These are phyloP conservation scores for Globisporangium iwayamae DNA, from an alignment of 352 stramenopile species.

Conservation along the genomic window DNA sequence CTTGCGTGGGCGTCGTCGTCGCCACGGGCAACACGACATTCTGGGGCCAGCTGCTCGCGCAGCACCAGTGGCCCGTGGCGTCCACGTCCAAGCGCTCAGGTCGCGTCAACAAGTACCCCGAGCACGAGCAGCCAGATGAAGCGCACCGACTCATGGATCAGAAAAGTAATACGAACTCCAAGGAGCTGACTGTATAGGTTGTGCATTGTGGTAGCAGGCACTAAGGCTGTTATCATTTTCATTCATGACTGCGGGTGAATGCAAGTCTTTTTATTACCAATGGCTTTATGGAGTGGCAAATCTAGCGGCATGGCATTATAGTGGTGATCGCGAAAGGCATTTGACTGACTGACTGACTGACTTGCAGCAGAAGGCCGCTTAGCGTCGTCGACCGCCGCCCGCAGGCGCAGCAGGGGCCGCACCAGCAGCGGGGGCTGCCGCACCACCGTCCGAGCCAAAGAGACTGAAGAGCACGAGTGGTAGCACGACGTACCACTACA, in stretches of 20 bases:
- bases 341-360: not conserved
- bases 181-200: constrained; percentile 4
- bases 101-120: constrained; percentile 10
- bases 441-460: constrained; percentile 49
- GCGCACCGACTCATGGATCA: constrained; percentile 10
- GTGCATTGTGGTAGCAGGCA: not conserved
- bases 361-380: constrained; percentile 10
- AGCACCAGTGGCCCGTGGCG: constrained; percentile 54
- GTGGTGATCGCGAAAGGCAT: not conserved
- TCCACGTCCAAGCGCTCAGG: constrained; percentile 7
- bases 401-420: constrained; percentile 19
- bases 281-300: too few species aligned
- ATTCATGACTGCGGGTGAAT: not conserved
- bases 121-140: constrained; percentile 10
- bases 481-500: constrained; percentile 84
- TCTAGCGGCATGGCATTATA: not conserved
- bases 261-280: constrained; percentile 3
- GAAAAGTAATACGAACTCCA: not conserved
- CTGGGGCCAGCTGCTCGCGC: constrained; percentile 58
- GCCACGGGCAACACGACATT: constrained; percentile 68
- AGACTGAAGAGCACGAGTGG: constrained; percentile 76
- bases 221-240: not conserved
- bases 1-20: constrained; percentile 62
- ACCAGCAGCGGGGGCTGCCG: constrained; percentile 29
- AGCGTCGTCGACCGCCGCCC: constrained; percentile 35